These are phyloP conservation scores for Sphagnum contortum DNA, from an alignment of 225 moss, liverwort and hornwort genomes.

Conservation along the genomic window DNA sequence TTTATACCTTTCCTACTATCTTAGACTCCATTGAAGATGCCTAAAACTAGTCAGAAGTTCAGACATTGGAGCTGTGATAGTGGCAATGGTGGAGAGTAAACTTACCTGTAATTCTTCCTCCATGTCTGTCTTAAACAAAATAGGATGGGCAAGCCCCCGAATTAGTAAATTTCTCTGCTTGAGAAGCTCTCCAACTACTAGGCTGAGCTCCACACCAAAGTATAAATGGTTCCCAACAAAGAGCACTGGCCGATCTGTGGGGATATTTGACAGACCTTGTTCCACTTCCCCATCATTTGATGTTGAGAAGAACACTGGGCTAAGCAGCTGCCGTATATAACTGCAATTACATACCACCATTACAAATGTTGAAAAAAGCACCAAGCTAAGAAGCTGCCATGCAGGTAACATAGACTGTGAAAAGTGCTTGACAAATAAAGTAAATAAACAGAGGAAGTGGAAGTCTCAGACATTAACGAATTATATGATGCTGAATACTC, in stretches of 20 bases:
- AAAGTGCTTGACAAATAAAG: too few species aligned
- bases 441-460: too few species aligned
- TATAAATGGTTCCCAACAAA: slow-evolving; percentile 86
- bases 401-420: too few species aligned
- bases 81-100: background rate
- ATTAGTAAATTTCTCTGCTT: slow-evolving; percentile 44
- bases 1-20: too few species aligned
- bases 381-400: too few species aligned
- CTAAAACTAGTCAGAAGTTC: too few species aligned
- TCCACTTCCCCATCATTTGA: slow-evolving; percentile 32
- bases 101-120: slow-evolving; percentile 39
- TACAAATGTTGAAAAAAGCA: too few species aligned
- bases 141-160: slow-evolving; percentile 66
- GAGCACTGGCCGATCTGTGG: slow-evolving; percentile 58
- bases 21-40: too few species aligned
- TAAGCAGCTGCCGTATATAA: slow-evolving; percentile 34
- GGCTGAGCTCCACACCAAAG: slow-evolving; percentile 63
- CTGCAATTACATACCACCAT: slow-evolving; percentile 27
- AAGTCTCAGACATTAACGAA: too few species aligned
- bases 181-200: slow-evolving; percentile 46
- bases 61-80: too few species aligned
- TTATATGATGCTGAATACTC: slow-evolving; percentile 5
- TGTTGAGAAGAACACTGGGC: slow-evolving; percentile 65
- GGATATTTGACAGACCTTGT: slow-evolving; percentile 54
- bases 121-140: slow-evolving; percentile 7